Base-by-base conservation (phyloP, 2,329 filamentous ascomycete species). In the Coleophoma crateriformis region DNA sequence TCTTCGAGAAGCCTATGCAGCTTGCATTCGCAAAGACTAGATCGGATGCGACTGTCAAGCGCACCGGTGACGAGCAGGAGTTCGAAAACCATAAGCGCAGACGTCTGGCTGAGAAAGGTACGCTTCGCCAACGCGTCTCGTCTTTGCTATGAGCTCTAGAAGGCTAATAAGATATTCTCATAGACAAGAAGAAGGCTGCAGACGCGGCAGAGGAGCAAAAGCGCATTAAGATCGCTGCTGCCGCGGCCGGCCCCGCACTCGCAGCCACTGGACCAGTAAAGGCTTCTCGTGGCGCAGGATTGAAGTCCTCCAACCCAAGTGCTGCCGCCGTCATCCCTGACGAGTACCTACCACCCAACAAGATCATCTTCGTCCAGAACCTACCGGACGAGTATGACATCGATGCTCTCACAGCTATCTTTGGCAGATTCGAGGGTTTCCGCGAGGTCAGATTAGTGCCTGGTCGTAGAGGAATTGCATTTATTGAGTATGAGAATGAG, bases 291-390 rank as follows among this genome's bases (percentile, higher is more conserved):
- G 82, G 83, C 39, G 74, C 80, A 20, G 88, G 88, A 33, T 81
- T 92, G 72, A 95, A 95, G 67, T 81, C 88, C 5, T 87, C 85
- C 1, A 82, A 81, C 50, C 78, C 82, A 6, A 76, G 82, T 13
- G 77, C 82, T 1, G 76, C 85, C 3, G 78, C 87, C 11, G 85
- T 90, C 49, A 85, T 97, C 15, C 90, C 91, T n/a, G 94, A 97
- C 78, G 94, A 99, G 71, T 97, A 96, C 68, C 81, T 97, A 4
- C 92, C 92, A 4, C 92, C 94, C 34, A 97, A 97, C 80, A 96
- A 96, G 74, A 95, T 90, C 58, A 79, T 99, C 34, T 95, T 97
- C 72, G 75, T 97, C 53, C 90, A 95, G 72, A 92, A 97, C 61
- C 71, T 99, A 34, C 91, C 94, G 8, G 88, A 92, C 55, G 87